Evolutionary conservation across 352 stramenopile genomes (phyloP), one percentile per base, ranked within the genome.

Genomic region (Phytophthora palmivora): DNA sequence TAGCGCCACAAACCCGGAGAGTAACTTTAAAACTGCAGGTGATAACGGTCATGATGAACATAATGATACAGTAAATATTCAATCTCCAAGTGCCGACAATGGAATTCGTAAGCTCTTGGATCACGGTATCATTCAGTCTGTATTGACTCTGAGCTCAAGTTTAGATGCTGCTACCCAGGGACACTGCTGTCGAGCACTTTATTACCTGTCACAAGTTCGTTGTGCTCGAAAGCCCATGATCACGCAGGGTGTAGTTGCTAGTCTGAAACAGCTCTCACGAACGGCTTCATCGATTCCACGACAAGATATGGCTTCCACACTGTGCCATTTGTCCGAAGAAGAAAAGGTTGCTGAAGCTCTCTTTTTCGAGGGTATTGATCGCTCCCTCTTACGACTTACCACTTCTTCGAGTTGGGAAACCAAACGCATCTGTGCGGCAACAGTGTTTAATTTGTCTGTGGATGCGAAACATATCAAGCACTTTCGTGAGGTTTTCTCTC

Each of bases 281-380:
- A 79, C 60, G 11, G 54, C 67, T 3, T 49, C 62, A 0, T 24
- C 64, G 0, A 50, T 59, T 14, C 44, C 79, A 1, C 75, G 78
- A 1, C 82, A 91, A 28, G 82, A 94, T 26, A 70, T 91, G 18
- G 82, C 80, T 2, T 79, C 82, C n/a, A 87, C 67, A 15, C 53
- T 92, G 11, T 88, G 82, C 15, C 75, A 91, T 19, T 45, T 94
- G n/a, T 78, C 80, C 0, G 84, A 94, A 47, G 80, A 92, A 56
- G 54, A 63, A 28, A 73, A 72, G 3, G 59, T 84, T 2, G 68
- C 84, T 1, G 84, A 94, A 47, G 43, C 72, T 12, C 65, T 92
- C 39, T 74, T 92, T 22, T 84, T 84, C 36, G 84, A 94, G 51
- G 84, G 84, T 34, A 78, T 91, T 11, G 84, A 94, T 32, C 82